These are phyloP conservation scores for Thermothielavioides terrestris DNA, from an alignment of 495 filamentous ascomycete genomes.

Conservation along the genomic window DNA sequence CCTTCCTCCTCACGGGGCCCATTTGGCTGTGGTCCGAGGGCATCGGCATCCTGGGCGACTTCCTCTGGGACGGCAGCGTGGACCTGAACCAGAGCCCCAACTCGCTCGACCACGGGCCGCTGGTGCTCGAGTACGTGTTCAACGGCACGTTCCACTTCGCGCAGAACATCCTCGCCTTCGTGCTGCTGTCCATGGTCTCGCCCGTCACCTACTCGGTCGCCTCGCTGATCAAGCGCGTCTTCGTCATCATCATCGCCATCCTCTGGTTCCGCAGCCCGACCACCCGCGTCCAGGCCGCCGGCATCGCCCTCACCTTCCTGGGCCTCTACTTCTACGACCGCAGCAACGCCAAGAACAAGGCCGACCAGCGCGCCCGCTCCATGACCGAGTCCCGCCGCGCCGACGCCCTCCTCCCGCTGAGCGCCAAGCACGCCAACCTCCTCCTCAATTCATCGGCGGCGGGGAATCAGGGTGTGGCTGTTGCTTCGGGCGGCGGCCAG, in stretches of 20 bases:
- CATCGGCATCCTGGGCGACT: constrained; percentile 61
- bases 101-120: constrained; percentile 67
- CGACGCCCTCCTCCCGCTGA: constrained; percentile 64
- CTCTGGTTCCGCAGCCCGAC: constrained; percentile 91
- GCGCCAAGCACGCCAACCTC: constrained; percentile 20
- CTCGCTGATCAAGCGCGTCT: constrained; percentile 90
- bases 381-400: constrained; percentile 35
- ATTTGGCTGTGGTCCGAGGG: constrained; percentile 93
- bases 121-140: constrained; percentile 83
- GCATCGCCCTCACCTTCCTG: constrained; percentile 81
- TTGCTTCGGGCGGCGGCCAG: constrained; percentile 2
- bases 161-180: constrained; percentile 91
- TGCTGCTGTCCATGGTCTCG: constrained; percentile 81
- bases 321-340: constrained; percentile 96
- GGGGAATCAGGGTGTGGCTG: too few relatives aligned
- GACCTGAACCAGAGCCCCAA: constrained; percentile 51
- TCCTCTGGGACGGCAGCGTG: constrained; percentile 58
- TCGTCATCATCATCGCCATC: constrained; percentile 91
- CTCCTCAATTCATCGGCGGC: too few relatives aligned
- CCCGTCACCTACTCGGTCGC: constrained; percentile 97
- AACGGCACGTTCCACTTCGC: constrained; percentile 96
- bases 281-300: constrained; percentile 69
- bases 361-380: constrained; percentile 58
- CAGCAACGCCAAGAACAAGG: constrained; percentile 73
- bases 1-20: constrained; percentile 82